Conservation (phyloP, 2,329 filamentous ascomycete species). For the Teratosphaeria zuluensis region DNA sequence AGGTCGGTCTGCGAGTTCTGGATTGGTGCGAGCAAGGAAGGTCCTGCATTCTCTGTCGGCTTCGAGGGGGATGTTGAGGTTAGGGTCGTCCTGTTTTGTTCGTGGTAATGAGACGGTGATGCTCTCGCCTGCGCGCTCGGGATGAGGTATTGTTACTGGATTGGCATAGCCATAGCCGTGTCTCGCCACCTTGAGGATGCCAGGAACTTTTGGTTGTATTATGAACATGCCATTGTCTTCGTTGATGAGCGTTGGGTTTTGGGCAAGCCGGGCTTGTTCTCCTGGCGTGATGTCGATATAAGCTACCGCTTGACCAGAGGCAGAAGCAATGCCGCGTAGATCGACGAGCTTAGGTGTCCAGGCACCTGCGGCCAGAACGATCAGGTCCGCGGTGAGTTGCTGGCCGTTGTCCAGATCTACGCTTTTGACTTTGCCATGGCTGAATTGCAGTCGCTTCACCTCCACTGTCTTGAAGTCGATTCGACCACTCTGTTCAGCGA, state of each 20-base stretch:
- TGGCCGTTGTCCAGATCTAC: constrained; percentile 45
- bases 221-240: constrained; percentile 63
- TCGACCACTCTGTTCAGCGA: constrained; percentile 43
- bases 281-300: constrained; percentile 65
- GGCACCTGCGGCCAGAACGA: constrained; percentile 74
- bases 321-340: constrained; percentile 62
- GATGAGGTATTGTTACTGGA: constrained; percentile 36
- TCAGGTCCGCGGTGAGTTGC: constrained; percentile 55
- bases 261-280: constrained; percentile 56
- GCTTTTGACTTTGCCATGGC: constrained; percentile 41
- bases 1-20: constrained; percentile 27
- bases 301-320: constrained; percentile 71
- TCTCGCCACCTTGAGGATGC: constrained; percentile 39
- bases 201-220: constrained; percentile 50
- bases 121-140: constrained; percentile 25
- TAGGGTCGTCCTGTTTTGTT: constrained; percentile 36
- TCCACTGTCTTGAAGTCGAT: constrained; percentile 43
- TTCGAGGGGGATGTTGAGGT: constrained; percentile 44
- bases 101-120: constrained; percentile 42
- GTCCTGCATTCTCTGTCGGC: constrained; percentile 52
- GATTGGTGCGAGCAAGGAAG: constrained; percentile 48
- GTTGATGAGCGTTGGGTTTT: constrained; percentile 65
- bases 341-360: constrained; percentile 76
- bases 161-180: constrained; percentile 43
- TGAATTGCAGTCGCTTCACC: constrained; percentile 33